Percentiles rank a stretch among this genome's conserved stretches.
Evolutionary conservation across 208 protist species (phyloP).

Genomic region (Acanthamoeba sp.): DNA sequence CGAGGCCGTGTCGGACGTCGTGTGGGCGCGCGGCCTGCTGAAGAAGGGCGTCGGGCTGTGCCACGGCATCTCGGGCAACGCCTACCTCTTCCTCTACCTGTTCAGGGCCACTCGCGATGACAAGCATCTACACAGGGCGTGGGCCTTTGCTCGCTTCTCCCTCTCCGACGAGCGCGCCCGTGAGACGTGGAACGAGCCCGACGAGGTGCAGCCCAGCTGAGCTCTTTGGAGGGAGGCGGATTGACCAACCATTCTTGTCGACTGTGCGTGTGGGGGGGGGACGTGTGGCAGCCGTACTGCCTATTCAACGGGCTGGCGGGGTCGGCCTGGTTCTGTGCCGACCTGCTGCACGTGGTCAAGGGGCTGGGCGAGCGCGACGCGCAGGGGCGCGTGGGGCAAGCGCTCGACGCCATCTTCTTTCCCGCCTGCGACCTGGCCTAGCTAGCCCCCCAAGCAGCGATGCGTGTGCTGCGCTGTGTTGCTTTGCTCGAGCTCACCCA

Average conservation of each 20-base stretch:
- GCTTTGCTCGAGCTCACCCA: no score
- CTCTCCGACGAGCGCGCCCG: neutral
- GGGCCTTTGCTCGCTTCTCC: slow-evolving; percentile 3
- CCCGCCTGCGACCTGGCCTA: neutral
- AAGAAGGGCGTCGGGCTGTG: slow-evolving; percentile 74
- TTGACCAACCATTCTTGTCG: no score
- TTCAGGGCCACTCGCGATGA: neutral
- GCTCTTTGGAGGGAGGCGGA: no score
- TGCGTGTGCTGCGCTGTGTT: no score
- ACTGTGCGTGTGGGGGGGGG: neutral
- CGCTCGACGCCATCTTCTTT: neutral
- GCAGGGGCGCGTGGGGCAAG: neutral
- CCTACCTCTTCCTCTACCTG: slow-evolving; percentile 72
- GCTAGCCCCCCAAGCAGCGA: no score
- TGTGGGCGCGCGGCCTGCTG: slow-evolving; percentile 73
- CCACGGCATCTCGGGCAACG: slow-evolving; percentile 78
- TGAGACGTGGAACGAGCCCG: neutral
- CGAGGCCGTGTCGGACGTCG: neutral
- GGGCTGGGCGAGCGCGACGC: no score
- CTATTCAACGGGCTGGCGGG: slow-evolving; percentile 1
- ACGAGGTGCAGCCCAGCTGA: no score
- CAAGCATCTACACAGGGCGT: slow-evolving; percentile 1
- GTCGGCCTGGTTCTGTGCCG: neutral
- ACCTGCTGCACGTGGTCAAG: neutral
- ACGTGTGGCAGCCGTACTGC: slow-evolving; percentile 50